Conservation (phyloP, 345 rosid genomes). For the Murraya koenigii region DNA sequence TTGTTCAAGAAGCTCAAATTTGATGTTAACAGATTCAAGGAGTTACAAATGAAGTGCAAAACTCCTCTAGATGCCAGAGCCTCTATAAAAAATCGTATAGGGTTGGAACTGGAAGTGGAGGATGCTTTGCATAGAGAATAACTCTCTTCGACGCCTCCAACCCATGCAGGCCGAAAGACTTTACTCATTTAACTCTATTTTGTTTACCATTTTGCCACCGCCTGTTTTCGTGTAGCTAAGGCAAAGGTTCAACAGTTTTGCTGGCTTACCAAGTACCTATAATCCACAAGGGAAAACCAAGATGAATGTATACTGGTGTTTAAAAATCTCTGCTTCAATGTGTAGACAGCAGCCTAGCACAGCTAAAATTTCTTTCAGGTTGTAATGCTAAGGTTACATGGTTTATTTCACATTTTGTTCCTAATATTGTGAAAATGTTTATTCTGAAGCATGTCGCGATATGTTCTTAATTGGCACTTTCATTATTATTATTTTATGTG, state of each 20-base stretch:
- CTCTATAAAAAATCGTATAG: slow-evolving; percentile 56
- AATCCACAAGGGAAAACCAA: neutral
- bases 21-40: slow-evolving; percentile 62
- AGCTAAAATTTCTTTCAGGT: neutral
- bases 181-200: neutral
- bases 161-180: neutral
- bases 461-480: neutral
- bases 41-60: slow-evolving; percentile 63
- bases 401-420: neutral
- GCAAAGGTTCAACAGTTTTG: neutral
- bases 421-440: neutral
- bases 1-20: slow-evolving; percentile 58
- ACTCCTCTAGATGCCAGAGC: slow-evolving; percentile 43
- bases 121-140: slow-evolving; percentile 58
- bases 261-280: neutral
- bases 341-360: neutral
- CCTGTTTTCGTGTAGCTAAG: neutral
- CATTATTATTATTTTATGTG: too few relatives aligned
- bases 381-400: neutral
- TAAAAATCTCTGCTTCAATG: neutral
- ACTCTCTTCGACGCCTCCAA: neutral
- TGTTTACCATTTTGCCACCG: neutral
- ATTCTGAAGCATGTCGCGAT: neutral
- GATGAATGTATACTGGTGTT: neutral
- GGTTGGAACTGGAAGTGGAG: slow-evolving; percentile 64